Percentiles rank a stretch among this genome's conserved stretches.
These are phyloP conservation scores for Fusarium piperis DNA, from an alignment of 2,329 filamentous ascomycete species.

Conservation along the genomic window DNA sequence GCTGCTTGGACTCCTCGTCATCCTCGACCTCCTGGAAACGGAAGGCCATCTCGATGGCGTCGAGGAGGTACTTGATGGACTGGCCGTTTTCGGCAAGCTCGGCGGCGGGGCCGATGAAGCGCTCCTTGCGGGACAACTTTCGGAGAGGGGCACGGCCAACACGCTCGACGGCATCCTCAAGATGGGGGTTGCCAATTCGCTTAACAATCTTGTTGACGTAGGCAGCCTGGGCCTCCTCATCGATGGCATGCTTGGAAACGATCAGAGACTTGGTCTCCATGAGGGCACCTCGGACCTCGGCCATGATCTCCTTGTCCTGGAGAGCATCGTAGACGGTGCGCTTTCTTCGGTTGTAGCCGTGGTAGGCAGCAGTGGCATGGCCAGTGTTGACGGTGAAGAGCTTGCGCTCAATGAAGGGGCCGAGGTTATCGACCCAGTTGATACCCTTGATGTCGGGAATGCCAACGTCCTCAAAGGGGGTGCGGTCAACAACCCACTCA, in stretches of 20 bases:
- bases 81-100: constrained; percentile 86
- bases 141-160: constrained; percentile 94
- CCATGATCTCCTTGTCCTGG: constrained; percentile 80
- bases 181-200: constrained; percentile 91
- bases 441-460: constrained; percentile 83
- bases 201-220: constrained; percentile 94
- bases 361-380: constrained; percentile 95
- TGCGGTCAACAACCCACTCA: constrained; percentile 96
- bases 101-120: constrained; percentile 91
- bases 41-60: constrained; percentile 89
- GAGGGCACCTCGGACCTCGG: constrained; percentile 81
- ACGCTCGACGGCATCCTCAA: constrained; percentile 93
- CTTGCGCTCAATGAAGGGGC: constrained; percentile 98
- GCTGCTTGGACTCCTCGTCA: constrained; percentile 87
- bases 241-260: constrained; percentile 85
- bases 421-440: constrained; percentile 90
- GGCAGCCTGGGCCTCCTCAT: constrained; percentile 76
- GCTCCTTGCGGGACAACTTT: constrained; percentile 94
- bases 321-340: constrained; percentile 90
- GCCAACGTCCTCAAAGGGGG: constrained; percentile 77
- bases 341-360: constrained; percentile 88
- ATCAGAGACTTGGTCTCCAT: constrained; percentile 89
- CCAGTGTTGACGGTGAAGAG: constrained; percentile 99
- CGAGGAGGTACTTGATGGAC: constrained; percentile 77
- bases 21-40: constrained; percentile 94